Base-by-base conservation (phyloP, 2,329 filamentous ascomycete species). In the Trichoderma afroharzianum region DNA sequence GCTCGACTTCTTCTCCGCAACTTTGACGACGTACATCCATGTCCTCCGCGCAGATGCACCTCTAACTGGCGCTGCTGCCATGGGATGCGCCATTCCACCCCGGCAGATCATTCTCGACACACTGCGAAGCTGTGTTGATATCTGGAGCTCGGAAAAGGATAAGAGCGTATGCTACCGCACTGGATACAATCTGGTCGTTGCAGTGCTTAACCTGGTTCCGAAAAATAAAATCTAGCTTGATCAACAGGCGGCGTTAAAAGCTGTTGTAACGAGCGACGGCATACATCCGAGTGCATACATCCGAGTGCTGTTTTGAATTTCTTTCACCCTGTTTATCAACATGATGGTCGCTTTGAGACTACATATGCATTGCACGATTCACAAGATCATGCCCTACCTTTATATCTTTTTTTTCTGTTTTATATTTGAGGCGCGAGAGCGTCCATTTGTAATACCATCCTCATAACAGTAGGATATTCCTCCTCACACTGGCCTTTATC, bases 31-130 rank as follows among this genome's bases (percentile, higher is more conserved):
- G 3, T 78, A 75, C 39, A 76, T 81, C 6, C 80, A 81, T 71
- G 76, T 81, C 30, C 74, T 81, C 47, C 78, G 80, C 24, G 75
- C 76, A 68, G 80, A 81, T 62, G 79, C 79, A 32, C 80, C 79
- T 3, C 73, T 81, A 4, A 77, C 79, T 11, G 77, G 73, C 12
- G 75, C 75, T 2, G 73, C 75, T 6, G 74, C 73, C 11, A 76
- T 75, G 53, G 76, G 76, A 7, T 80, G 77, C 39, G 72, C 75
- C 24, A 78, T 81, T 32, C 80, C 79, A 3, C 80, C 79, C 11
- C 74, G 80, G 4, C 79, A 81, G 64, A 78, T 81, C 18, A 81
- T 82, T 14, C 73, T 81, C 7, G 80, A 82, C 26, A 81, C 79
- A 0, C 57, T 81, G 21, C 74, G 73, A 62, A 79, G 76, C 68